Evolutionary conservation across 495 filamentous ascomycete genomes (phyloP), one percentile per base, ranked within the genome.

Genomic region (Mytilinidion resinicola): DNA sequence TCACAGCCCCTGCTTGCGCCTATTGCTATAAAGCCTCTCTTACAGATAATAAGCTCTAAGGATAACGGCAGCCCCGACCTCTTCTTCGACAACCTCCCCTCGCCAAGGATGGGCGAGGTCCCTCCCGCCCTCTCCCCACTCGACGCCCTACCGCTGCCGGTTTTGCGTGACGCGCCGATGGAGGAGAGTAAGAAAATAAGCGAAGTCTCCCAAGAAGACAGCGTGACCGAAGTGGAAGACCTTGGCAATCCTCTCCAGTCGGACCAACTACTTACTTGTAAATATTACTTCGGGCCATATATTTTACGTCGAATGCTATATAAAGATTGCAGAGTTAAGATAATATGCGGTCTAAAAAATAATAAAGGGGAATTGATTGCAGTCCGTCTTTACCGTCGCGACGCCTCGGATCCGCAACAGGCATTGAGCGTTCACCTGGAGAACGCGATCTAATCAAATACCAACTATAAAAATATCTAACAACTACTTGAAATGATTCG

Each of bases 291-390:
- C 69, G 95, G 93, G 38, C 88, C 95, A 33, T 98, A 96, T 68
- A 89, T 93, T 55, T 78, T 98, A 8, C 95, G 93, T 4, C 90
- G 95, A 64, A 96, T 91, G 14, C 84, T 98, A 25, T 93, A 95
- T 47, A 95, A 97, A 76, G 93, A 93, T 38, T 93, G 97, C 67
- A 97, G 97, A 69, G 93, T 92, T 50, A 98, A 98, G 69, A 95
- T 98, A 64, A 97, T 96, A 72, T 80, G 97, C 64, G 93, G 95
- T 14, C 97, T 93, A 95, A 96, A 96, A 73, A 84, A 86, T 69
- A 91, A 96, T 71, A 90, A 89, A 33, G 91, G 87, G 56, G 85
- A 96, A 10, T 79, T 96, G 77, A 93, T 98, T 58, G 93, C 93
- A 59, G 96, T 98, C 76, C 97, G 97, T 72, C 86, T 98, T 59